Base-by-base conservation (phyloP, 306 rosid genomes). In the Urtica urens region DNA sequence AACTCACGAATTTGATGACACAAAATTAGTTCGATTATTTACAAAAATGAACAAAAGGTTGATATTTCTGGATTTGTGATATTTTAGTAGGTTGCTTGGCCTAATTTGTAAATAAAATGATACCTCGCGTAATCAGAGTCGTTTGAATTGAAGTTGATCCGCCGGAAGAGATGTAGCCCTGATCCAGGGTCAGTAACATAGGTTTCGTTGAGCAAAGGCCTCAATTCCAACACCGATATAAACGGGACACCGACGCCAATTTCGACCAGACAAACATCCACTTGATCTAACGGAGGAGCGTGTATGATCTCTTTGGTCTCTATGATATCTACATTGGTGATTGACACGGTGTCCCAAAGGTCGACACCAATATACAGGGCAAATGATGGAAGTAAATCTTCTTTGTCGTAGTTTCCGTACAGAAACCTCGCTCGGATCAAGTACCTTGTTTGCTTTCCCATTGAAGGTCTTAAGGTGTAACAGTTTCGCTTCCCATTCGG, bases 401-500 rank as follows among this genome's bases (percentile, higher is more conserved):
- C 13, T 3, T 57, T 64, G 23, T 80, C 83, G 56, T 73, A 80
- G 46, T 73, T 77, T 7, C 74, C 83, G 48, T 73, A 73, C 1
- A 53, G 14, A 60, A 80, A 80, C 11, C 13, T 12, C 0, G 77
- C 74, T 59, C 68, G 22, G 52, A 80, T 62, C 23, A 76, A 30
- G 21, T 80, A 80, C 39, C 51, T 61, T 7, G 47, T 67, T 17
- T 60, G 63, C 2, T 12, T 30, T 1, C 23, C 55, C 12, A 8
- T n/a, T 1, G 54, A 55, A 13, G 74, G 64, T 20, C 49, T 64
- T 10, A 80, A 45, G 17, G 19, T 73, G 74, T 80, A 80, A 40
- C 90, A 80, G 46, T 80, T 76, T 39, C 81, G 65, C 8, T 9
- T 37, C n/a, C 90, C 90, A 24, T 34, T 38, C 1, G 90, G 90